A percentile compares a stretch with the other conserved stretches of the same genome.
Evolutionary conservation across 257 asterid genomes (phyloP).

Genomic region (Solanum habrochaites): DNA sequence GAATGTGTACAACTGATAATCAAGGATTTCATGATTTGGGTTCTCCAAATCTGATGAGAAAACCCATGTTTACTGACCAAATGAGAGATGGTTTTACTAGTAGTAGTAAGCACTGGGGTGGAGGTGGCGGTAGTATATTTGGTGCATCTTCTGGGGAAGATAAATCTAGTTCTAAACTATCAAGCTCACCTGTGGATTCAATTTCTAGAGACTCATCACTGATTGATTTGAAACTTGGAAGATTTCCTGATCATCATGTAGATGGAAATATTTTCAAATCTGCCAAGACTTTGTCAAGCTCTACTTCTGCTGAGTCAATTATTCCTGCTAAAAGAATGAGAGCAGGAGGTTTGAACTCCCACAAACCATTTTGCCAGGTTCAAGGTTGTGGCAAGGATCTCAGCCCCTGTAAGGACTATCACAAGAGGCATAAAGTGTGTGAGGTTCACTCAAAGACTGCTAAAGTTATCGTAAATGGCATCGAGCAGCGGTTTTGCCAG

Average conservation of each 20-base stretch:
- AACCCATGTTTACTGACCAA: conserved; percentile 6
- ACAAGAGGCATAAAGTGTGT: conserved; percentile 43
- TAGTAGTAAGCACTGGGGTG: neutral
- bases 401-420: conserved; percentile 27
- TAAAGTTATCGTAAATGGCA: conserved; percentile 32
- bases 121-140: neutral
- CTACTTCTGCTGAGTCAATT: conserved; percentile 11
- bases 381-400: conserved; percentile 37
- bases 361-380: conserved; percentile 29
- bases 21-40: conserved; percentile 13
- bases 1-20: conserved; percentile 3
- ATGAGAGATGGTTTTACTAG: conserved; percentile 7
- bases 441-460: conserved; percentile 36
- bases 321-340: conserved; percentile 20
- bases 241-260: conserved; percentile 21
- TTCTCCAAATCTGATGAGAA: conserved; percentile 7
- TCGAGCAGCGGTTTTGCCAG: conserved; percentile 42
- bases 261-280: neutral
- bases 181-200: conserved; percentile 14
- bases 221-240: conserved; percentile 31
- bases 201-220: conserved; percentile 14
- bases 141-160: conserved; percentile 10
- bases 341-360: conserved; percentile 15
- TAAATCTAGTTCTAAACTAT: conserved; percentile 19
- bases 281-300: neutral